These are phyloP conservation scores for Pseudonectria buxi DNA, from an alignment of 2,329 filamentous ascomycete species.

Conservation along the genomic window DNA sequence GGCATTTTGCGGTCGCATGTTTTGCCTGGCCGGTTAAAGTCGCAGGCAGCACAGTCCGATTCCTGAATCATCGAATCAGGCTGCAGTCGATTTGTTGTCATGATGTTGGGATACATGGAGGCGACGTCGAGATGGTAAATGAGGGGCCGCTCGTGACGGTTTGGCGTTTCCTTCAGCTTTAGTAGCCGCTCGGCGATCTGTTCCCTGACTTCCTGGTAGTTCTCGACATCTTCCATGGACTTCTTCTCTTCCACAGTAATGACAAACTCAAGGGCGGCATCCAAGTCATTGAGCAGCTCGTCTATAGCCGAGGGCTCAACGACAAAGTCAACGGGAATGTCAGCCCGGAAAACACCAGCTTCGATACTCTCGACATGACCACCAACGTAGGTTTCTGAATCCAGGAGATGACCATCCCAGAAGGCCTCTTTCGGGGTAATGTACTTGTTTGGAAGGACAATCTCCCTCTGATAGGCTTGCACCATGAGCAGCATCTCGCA, in stretches of 20 bases:
- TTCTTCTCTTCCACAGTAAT: slow-evolving; percentile 81
- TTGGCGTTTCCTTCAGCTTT: slow-evolving; percentile 72
- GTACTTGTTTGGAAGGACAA: slow-evolving; percentile 94
- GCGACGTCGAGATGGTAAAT: slow-evolving; percentile 99
- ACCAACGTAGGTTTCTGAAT: slow-evolving; percentile 96
- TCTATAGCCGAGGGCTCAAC: slow-evolving; percentile 87
- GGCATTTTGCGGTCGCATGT: slow-evolving; percentile 91
- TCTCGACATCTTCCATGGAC: slow-evolving; percentile 67
- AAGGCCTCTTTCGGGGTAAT: slow-evolving; percentile 85
- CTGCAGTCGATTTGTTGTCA: slow-evolving; percentile 97
- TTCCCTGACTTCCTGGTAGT: slow-evolving; percentile 77
- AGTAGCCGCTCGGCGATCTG: slow-evolving; percentile 69
- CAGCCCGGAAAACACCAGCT: slow-evolving; percentile 89
- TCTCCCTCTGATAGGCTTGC: slow-evolving; percentile 86
- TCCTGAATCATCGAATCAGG: slow-evolving; percentile 99
- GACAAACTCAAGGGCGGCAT: slow-evolving; percentile 83
- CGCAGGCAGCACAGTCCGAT: slow-evolving; percentile 91
- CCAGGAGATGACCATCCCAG: slow-evolving; percentile 91
- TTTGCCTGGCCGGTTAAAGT: slow-evolving; percentile 96
- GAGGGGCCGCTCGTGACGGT: slow-evolving; percentile 75
- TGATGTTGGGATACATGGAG: slow-evolving; percentile 99
- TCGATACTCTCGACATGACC: slow-evolving; percentile 99
- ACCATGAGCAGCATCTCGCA: slow-evolving; percentile 99
- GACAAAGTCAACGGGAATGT: slow-evolving; percentile 90
- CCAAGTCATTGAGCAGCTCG: slow-evolving; percentile 78